phyloP scores from a whole-genome alignment of 129 eudicot genomes.

The Solidago caesia region DNA sequence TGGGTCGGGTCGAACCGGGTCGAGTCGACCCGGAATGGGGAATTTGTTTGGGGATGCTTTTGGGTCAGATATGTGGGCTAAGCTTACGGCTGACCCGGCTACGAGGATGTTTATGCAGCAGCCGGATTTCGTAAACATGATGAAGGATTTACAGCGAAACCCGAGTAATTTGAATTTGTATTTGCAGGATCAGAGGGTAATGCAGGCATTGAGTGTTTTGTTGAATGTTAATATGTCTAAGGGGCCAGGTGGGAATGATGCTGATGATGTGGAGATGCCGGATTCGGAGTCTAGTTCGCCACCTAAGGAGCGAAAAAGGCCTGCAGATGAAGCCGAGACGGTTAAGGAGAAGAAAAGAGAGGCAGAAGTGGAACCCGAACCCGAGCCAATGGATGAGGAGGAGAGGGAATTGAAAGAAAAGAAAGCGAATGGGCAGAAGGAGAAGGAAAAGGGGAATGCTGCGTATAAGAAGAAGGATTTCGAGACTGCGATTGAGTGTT shows the following conservation, averaged over 20 bases:
- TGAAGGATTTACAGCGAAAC: slow-evolving; percentile 78
- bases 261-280: slow-evolving; percentile 49
- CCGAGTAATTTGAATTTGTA: slow-evolving; percentile 80
- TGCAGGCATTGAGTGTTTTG: slow-evolving; percentile 87
- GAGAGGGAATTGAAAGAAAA: slow-evolving; percentile 63
- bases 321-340: slow-evolving; percentile 49
- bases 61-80: slow-evolving; percentile 97
- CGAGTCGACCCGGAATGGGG: neutral
- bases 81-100: slow-evolving; percentile 69
- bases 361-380: slow-evolving; percentile 44
- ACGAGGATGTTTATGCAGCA: slow-evolving; percentile 67
- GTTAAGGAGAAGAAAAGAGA: slow-evolving; percentile 52
- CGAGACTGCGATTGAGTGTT: slow-evolving; percentile 70
- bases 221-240: slow-evolving; percentile 55
- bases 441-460: slow-evolving; percentile 92
- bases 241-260: slow-evolving; percentile 18
- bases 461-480: slow-evolving; percentile 96
- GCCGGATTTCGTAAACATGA: slow-evolving; percentile 82
- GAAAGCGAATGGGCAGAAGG: slow-evolving; percentile 67
- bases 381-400: slow-evolving; percentile 80
- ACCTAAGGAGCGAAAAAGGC: slow-evolving; percentile 45
- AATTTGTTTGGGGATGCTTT: slow-evolving; percentile 82
- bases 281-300: slow-evolving; percentile 16
- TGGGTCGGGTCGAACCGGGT: no score
- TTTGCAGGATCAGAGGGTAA: slow-evolving; percentile 94